Percentiles rank a stretch among this genome's conserved stretches.
Evolutionary conservation across 2,329 filamentous ascomycete genomes (phyloP).

Genomic region (Periconia macrospinosa): DNA sequence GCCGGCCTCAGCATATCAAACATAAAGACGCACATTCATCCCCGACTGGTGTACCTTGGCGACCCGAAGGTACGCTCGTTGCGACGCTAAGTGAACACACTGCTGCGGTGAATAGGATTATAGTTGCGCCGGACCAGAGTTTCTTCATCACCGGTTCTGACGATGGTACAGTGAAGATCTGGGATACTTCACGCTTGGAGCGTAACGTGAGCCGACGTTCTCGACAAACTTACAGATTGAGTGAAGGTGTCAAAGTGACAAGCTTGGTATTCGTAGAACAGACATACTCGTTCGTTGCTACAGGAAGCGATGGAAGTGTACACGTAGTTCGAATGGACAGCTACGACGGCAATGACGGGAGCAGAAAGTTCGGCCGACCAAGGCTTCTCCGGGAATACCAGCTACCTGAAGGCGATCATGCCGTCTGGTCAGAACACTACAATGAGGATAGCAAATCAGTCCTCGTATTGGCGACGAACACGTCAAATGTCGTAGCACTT

Average conservation of each 20-base stretch:
- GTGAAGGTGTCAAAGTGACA: conserved; percentile 70
- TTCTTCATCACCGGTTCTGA: conserved; percentile 96
- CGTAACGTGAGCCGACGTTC: conserved; percentile 88
- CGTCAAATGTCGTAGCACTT: conserved; percentile 78
- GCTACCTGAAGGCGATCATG: conserved; percentile 72
- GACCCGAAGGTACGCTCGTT: conserved; percentile 79
- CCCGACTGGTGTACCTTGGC: conserved; percentile 67
- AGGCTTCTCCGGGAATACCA: conserved; percentile 73
- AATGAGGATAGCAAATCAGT: conserved; percentile 80
- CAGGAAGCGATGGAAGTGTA: conserved; percentile 85
- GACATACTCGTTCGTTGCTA: conserved; percentile 90
- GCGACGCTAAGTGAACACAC: conserved; percentile 88
- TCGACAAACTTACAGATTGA: conserved; percentile 80
- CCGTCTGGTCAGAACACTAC: conserved; percentile 91
- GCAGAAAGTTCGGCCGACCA: conserved; percentile 74
- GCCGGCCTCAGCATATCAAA: conserved; percentile 55
- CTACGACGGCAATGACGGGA: conserved; percentile 57
- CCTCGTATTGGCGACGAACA: conserved; percentile 82
- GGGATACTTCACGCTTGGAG: conserved; percentile 89
- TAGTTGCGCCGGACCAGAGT: conserved; percentile 82
- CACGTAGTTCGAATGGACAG: conserved; percentile 78
- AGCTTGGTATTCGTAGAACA: conserved; percentile 90
- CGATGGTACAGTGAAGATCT: conserved; percentile 87
- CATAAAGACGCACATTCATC: conserved; percentile 55
- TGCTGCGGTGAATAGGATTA: conserved; percentile 77